Percentiles rank a stretch among this genome's conserved stretches.
phyloP scores from a whole-genome alignment of 2,329 filamentous ascomycete genomes.

The Microsporum canis region DNA sequence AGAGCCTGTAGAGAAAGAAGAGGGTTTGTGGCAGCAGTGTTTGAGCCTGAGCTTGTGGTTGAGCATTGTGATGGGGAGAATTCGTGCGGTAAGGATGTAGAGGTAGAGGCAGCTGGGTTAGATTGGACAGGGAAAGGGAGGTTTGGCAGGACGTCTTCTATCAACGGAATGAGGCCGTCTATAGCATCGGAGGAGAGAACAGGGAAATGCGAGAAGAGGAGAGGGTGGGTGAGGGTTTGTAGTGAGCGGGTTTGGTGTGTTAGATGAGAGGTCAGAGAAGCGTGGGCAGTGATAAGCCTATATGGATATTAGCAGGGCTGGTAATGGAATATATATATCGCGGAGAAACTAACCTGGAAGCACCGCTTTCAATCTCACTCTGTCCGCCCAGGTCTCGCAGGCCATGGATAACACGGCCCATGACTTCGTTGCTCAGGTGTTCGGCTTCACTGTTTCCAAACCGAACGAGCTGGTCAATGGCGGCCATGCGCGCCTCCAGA shows the following conservation, averaged over 20 bases:
- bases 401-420: slow-evolving; percentile 41
- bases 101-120: not conserved
- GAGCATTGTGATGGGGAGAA: slow-evolving; percentile 18
- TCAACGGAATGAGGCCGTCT: slow-evolving; percentile 46
- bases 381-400: slow-evolving; percentile 46
- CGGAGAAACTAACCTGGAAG: slow-evolving; percentile 38
- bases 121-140: slow-evolving; percentile 37
- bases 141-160: slow-evolving; percentile 42
- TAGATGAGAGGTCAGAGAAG: slow-evolving; percentile 48
- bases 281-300: slow-evolving; percentile 48
- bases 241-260: slow-evolving; percentile 50
- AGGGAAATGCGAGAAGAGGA: slow-evolving; percentile 47
- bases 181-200: slow-evolving; percentile 43
- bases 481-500: slow-evolving; percentile 45
- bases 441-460: slow-evolving; percentile 44
- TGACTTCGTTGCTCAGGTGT: slow-evolving; percentile 41
- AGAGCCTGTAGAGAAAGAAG: slow-evolving; percentile 57
- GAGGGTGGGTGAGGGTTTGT: slow-evolving; percentile 46
- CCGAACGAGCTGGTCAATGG: slow-evolving; percentile 44
- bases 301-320: slow-evolving; percentile 1
- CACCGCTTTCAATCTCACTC: slow-evolving; percentile 45
- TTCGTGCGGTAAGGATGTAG: slow-evolving; percentile 7
- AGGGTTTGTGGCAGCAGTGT: slow-evolving; percentile 30
- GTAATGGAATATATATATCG: not conserved
- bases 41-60: slow-evolving; percentile 7